These are phyloP conservation scores for Suillus alpinus DNA, from an alignment of 768 basidiomycete genomes.

Conservation along the genomic window DNA sequence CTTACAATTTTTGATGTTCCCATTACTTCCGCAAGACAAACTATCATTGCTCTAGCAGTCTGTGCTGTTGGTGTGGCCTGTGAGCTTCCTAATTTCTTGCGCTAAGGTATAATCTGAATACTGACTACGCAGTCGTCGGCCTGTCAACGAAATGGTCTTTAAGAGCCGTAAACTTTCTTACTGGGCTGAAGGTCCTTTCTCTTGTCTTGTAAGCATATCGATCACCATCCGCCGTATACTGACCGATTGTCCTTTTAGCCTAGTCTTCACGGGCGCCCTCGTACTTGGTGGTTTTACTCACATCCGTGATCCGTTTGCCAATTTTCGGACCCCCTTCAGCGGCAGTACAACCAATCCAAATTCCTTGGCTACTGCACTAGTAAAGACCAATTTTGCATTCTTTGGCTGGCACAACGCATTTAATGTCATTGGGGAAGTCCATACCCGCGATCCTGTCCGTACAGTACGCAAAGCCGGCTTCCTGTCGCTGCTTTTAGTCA, in stretches of 20 bases:
- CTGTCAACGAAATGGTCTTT: conserved; percentile 29
- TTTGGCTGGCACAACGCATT: conserved; percentile 41
- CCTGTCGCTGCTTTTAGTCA: conserved; percentile 44
- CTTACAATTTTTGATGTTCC: conserved; percentile 17
- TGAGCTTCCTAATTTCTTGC: conserved; percentile 1
- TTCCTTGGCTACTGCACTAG: conserved; percentile 23
- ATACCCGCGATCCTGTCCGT: conserved; percentile 36
- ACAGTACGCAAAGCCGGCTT: conserved; percentile 46
- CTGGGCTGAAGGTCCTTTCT: conserved; percentile 22
- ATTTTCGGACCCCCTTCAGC: conserved; percentile 28
- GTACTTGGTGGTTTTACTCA: conserved; percentile 25
- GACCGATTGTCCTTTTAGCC: conserved; percentile 7
- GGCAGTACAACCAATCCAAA: conserved; percentile 24
- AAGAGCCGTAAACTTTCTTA: conserved; percentile 21
- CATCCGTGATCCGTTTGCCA: conserved; percentile 25
- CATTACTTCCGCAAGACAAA: conserved; percentile 18
- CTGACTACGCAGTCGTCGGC: conserved; percentile 16
- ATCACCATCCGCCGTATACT: not conserved
- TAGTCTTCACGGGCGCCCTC: conserved; percentile 23
- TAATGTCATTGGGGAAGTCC: conserved; percentile 43
- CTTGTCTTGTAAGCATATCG: conserved; percentile 15
- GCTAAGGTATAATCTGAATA: no score
- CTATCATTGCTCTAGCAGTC: conserved; percentile 18
- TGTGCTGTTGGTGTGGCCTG: conserved; percentile 20
- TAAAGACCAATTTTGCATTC: conserved; percentile 29